A percentile compares a stretch with the other conserved stretches of the same genome.
Evolutionary conservation across 176 grass and related monocot species (phyloP).

Genomic region (Zoysia japonica): DNA sequence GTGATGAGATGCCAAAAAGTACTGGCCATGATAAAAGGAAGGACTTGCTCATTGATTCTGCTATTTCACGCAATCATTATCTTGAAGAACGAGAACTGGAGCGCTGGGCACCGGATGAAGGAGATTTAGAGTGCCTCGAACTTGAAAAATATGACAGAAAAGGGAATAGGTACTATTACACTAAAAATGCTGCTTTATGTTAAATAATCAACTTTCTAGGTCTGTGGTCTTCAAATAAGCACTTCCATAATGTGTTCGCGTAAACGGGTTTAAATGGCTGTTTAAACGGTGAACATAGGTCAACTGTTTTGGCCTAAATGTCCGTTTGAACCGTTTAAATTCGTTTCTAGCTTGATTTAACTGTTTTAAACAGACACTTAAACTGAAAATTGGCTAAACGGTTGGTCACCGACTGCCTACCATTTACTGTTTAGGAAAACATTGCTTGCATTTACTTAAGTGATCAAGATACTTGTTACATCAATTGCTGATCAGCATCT

Average conservation of each 20-base stretch:
- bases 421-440: too few relatives aligned
- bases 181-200: constrained; percentile 8
- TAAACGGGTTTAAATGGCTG: too few relatives aligned
- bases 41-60: constrained; percentile 94
- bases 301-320: too few relatives aligned
- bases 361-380: too few relatives aligned
- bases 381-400: too few relatives aligned
- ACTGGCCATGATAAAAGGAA: constrained; percentile 78
- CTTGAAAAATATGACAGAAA: constrained; percentile 77
- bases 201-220: constrained; percentile 21
- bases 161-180: constrained; percentile 62
- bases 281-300: too few relatives aligned
- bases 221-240: neutral
- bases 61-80: constrained; percentile 78
- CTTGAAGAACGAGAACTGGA: constrained; percentile 88
- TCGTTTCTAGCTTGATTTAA: too few relatives aligned
- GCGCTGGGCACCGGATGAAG: constrained; percentile 89
- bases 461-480: neutral
- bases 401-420: too few relatives aligned
- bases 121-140: constrained; percentile 81
- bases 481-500: constrained; percentile 16
- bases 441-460: neutral
- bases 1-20: constrained; percentile 66
- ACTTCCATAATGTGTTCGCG: neutral
- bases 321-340: too few relatives aligned